Evolutionary conservation across 139 green algal species (phyloP).

Genomic region (Astrephomene gubernaculifera): DNA sequence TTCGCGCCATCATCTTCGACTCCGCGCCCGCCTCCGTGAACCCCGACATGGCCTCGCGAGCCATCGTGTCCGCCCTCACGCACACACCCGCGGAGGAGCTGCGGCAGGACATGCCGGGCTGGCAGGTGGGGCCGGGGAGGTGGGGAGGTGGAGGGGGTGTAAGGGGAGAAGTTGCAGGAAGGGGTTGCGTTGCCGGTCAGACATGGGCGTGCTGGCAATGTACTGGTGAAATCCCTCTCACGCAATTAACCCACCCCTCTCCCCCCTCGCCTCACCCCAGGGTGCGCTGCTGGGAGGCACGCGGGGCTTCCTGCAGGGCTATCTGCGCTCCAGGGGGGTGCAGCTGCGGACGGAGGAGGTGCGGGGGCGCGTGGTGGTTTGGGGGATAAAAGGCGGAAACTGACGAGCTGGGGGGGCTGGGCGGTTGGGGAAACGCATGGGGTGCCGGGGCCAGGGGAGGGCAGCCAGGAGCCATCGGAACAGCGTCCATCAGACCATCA

Average conservation of each 20-base stretch:
- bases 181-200: too few species aligned
- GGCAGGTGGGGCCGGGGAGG: neutral
- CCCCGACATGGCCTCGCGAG: constrained; percentile 26
- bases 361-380: neutral
- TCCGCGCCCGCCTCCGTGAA: constrained; percentile 44
- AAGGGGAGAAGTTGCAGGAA: too few species aligned
- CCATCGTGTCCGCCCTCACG: constrained; percentile 36
- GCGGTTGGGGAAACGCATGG: too few species aligned
- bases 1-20: constrained; percentile 60
- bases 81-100: constrained; percentile 33
- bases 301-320: neutral
- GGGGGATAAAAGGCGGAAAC: neutral
- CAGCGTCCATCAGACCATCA: too few species aligned
- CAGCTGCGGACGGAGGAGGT: constrained; percentile 47
- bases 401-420: neutral
- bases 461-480: too few species aligned
- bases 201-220: too few species aligned
- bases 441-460: too few species aligned
- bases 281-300: constrained; percentile 10
- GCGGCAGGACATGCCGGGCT: neutral
- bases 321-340: constrained; percentile 28
- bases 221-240: neutral
- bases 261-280: neutral
- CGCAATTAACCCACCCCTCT: neutral
- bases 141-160: neutral